Evolutionary conservation across 2,329 filamentous ascomycete genomes (phyloP).

Genomic region (Penicillium occitanis): DNA sequence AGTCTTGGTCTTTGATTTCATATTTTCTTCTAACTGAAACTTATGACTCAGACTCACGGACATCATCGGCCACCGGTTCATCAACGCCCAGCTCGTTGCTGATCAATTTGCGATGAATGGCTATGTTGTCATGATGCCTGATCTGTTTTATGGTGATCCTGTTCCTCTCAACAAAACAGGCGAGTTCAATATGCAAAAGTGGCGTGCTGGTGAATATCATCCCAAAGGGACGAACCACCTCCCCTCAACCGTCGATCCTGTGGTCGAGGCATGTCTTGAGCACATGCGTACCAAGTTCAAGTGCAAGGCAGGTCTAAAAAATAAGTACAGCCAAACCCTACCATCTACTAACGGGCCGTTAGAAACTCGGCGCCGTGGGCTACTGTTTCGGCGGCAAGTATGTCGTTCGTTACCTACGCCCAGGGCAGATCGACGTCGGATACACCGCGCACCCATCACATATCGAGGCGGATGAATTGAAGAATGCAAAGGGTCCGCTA

Average conservation of each 20-base stretch:
- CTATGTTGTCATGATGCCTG: constrained; percentile 15
- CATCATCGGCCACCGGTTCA: constrained; percentile 10
- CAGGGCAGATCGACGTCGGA: no score
- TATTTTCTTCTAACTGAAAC: no score
- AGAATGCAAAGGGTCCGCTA: no score
- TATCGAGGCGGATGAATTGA: no score
- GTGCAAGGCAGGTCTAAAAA: constrained; percentile 1
- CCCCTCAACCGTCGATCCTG: background rate
- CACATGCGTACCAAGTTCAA: constrained; percentile 10
- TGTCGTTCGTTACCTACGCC: no score
- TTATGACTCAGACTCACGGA: constrained; percentile 4
- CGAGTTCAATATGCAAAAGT: constrained; percentile 10
- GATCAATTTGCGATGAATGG: constrained; percentile 13
- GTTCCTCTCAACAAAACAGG: constrained; percentile 6
- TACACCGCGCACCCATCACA: no score
- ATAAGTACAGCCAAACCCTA: no score
- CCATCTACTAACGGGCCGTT: no score
- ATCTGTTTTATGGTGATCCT: constrained; percentile 7
- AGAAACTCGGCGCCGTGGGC: no score
- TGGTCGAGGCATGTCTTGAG: constrained; percentile 7
- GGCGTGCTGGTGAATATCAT: background rate
- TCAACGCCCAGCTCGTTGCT: constrained; percentile 8
- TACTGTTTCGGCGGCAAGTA: no score
- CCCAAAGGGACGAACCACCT: background rate
- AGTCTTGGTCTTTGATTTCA: no score